These are phyloP conservation scores for Malus orientalis DNA, from an alignment of 306 rosid genomes.

Conservation along the genomic window DNA sequence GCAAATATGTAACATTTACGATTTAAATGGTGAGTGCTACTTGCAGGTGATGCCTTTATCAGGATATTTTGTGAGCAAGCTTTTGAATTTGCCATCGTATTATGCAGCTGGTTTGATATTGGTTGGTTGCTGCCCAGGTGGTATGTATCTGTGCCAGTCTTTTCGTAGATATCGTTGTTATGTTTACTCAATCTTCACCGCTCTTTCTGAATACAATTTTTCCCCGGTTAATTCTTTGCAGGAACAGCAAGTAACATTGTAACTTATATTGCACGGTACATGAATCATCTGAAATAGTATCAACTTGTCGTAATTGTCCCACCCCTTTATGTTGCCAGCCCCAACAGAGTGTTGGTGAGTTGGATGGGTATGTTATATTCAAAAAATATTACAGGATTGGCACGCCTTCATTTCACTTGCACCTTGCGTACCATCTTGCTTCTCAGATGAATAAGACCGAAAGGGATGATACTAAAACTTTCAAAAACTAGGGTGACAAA, in stretches of 20 bases:
- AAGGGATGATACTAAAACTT: neutral
- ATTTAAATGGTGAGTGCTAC: neutral
- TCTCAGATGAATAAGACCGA: neutral
- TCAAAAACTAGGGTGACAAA: neutral
- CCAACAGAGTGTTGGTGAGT: neutral
- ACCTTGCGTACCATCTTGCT: neutral
- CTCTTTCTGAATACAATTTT: neutral
- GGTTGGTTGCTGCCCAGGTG: slow-evolving; percentile 83
- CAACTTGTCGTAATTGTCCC: neutral
- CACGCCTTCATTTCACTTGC: neutral
- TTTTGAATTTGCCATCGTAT: slow-evolving; percentile 65
- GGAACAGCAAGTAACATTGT: slow-evolving; percentile 91
- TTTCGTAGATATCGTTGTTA: neutral
- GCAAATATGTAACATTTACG: neutral
- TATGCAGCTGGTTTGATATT: slow-evolving; percentile 87
- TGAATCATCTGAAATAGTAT: neutral
- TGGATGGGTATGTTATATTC: neutral
- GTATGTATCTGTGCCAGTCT: slow-evolving; percentile 34
- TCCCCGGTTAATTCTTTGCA: slow-evolving; percentile 25
- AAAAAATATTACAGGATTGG: neutral
- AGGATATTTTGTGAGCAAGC: slow-evolving; percentile 64
- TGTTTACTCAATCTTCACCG: neutral
- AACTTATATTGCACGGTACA: slow-evolving; percentile 83
- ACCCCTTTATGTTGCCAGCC: neutral
- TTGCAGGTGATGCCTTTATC: slow-evolving; percentile 87